Evolutionary conservation across 78 protist species (phyloP).

Genomic region (slime mould (Dictyostelium discoideum)): dicty_2.7 NC_007088.5:3394001-3394500

Average conservation of each 20-base stretch:
- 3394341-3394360: constrained; percentile 2
- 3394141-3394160: background rate
- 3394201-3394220: background rate
- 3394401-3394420: background rate
- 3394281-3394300: background rate
- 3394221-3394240: background rate
- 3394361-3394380: background rate
- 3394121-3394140: background rate
- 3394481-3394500: background rate
- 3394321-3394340: constrained; percentile 8
- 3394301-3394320: background rate
- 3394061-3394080: no score
- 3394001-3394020: no score
- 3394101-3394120: background rate
- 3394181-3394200: background rate
- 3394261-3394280: background rate
- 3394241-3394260: no score
- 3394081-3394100: no score
- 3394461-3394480: background rate
- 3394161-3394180: background rate
- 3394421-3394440: background rate
- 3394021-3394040: no score
- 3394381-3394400: background rate
- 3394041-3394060: no score
- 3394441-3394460: background rate